A percentile compares a stretch with the other conserved stretches of the same genome.
phyloP scores from a whole-genome alignment of 2,329 filamentous ascomycete genomes.

The Chaetomium sp. region DNA sequence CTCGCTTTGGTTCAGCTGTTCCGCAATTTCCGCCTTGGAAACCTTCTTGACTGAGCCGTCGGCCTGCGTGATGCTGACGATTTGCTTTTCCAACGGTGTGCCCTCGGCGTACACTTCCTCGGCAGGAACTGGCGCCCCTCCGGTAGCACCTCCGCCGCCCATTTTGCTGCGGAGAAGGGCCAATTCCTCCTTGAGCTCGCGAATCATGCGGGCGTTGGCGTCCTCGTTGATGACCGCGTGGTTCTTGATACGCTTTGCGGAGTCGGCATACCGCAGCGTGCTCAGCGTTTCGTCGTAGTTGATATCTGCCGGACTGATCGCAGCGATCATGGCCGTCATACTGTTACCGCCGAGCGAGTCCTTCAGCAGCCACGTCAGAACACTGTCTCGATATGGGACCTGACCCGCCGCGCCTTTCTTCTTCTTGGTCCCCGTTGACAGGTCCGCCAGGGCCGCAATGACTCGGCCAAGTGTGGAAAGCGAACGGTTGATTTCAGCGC shows the following conservation, averaged over 20 bases:
- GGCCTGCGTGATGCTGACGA: constrained; percentile 82
- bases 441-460: constrained; percentile 88
- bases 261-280: constrained; percentile 93
- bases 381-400: constrained; percentile 94
- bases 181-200: constrained; percentile 93
- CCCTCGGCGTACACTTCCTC: constrained; percentile 88
- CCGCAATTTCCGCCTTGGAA: constrained; percentile 95
- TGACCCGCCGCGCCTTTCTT: constrained; percentile 65
- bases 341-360: constrained; percentile 97
- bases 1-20: constrained; percentile 92
- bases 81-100: constrained; percentile 89
- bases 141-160: constrained; percentile 39
- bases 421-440: constrained; percentile 72
- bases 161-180: constrained; percentile 81
- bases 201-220: constrained; percentile 96
- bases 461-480: constrained; percentile 94
- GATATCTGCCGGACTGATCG: constrained; percentile 96
- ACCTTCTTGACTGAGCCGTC: constrained; percentile 91
- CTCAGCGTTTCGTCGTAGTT: constrained; percentile 98
- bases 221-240: constrained; percentile 99
- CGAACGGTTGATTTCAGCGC: constrained; percentile 96
- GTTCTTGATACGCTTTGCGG: constrained; percentile 99
- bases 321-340: constrained; percentile 99
- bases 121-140: constrained; percentile 45
- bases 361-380: constrained; percentile 93